Conservation (phyloP, 805 yeast genomes). For the Spathaspora passalidarum region DNA sequence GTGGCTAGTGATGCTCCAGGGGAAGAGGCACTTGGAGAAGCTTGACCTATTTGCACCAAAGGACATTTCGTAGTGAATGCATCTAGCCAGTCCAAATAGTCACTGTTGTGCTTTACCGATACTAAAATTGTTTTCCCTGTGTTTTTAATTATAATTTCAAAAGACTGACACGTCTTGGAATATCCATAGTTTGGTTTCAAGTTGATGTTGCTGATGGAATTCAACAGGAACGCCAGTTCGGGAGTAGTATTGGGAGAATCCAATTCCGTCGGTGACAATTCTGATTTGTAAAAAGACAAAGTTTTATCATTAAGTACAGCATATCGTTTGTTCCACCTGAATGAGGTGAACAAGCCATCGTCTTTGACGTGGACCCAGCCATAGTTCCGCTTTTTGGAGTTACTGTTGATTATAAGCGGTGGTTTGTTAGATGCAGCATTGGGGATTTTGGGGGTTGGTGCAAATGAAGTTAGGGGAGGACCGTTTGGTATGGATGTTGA, state of each 20-base stretch:
- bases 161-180: constrained; percentile 50
- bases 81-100: constrained; percentile 87
- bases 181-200: constrained; percentile 56
- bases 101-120: constrained; percentile 74
- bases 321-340: constrained; percentile 90
- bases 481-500: neutral
- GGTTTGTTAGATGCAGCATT: neutral
- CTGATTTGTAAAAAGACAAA: constrained; percentile 72
- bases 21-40: constrained; percentile 10
- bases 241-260: constrained; percentile 14
- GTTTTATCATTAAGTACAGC: constrained; percentile 74
- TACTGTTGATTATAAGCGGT: constrained; percentile 15
- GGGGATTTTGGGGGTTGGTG: constrained; percentile 4
- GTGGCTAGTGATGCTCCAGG: neutral
- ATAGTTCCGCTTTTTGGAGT: constrained; percentile 36
- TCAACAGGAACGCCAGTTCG: constrained; percentile 38
- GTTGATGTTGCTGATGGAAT: constrained; percentile 39
- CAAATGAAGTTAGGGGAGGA: neutral
- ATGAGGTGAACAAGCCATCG: constrained; percentile 77
- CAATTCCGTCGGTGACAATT: constrained; percentile 25
- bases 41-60: constrained; percentile 38
- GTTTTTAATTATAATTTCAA: constrained; percentile 66
- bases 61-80: constrained; percentile 79
- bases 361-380: constrained; percentile 95
- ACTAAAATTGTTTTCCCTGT: constrained; percentile 63